These are phyloP conservation scores for Phaeophleospora eucalypticola DNA, from an alignment of 2,329 filamentous ascomycete species.

Conservation along the genomic window DNA sequence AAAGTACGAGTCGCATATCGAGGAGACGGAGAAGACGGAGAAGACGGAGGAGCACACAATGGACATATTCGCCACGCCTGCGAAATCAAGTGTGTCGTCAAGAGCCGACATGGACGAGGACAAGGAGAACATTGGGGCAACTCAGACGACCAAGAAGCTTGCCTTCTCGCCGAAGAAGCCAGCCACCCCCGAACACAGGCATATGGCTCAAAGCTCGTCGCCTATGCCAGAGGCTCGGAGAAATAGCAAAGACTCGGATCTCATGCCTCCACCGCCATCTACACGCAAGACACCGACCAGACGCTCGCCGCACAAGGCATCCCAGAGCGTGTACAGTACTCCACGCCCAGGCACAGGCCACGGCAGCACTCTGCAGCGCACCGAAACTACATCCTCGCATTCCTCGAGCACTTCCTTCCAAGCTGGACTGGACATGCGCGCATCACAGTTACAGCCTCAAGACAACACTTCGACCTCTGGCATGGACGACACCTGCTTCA, in stretches of 20 bases:
- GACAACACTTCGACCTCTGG: slow-evolving; percentile 30
- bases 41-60: slow-evolving; percentile 17
- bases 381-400: slow-evolving; percentile 5
- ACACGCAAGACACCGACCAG: slow-evolving; percentile 27
- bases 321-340: slow-evolving; percentile 24
- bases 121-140: slow-evolving; percentile 30
- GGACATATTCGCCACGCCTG: slow-evolving; percentile 18
- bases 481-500: slow-evolving; percentile 71
- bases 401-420: slow-evolving; percentile 17
- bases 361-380: slow-evolving; percentile 12
- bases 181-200: slow-evolving; percentile 22
- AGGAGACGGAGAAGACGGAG: slow-evolving; percentile 18
- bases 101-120: slow-evolving; percentile 21
- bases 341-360: slow-evolving; percentile 21
- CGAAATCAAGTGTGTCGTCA: slow-evolving; percentile 6
- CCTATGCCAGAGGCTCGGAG: slow-evolving; percentile 14
- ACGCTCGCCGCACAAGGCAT: slow-evolving; percentile 26
- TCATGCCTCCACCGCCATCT: slow-evolving; percentile 31
- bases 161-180: slow-evolving; percentile 21
- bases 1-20: slow-evolving; percentile 22
- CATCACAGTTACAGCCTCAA: slow-evolving; percentile 7
- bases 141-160: slow-evolving; percentile 22
- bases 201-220: slow-evolving; percentile 8
- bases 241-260: slow-evolving; percentile 26
- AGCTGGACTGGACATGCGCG: slow-evolving; percentile 25